Evolutionary conservation across 78 protist species (phyloP).

Genomic region (slime mould (Dictyostelium discoideum)): DNA sequence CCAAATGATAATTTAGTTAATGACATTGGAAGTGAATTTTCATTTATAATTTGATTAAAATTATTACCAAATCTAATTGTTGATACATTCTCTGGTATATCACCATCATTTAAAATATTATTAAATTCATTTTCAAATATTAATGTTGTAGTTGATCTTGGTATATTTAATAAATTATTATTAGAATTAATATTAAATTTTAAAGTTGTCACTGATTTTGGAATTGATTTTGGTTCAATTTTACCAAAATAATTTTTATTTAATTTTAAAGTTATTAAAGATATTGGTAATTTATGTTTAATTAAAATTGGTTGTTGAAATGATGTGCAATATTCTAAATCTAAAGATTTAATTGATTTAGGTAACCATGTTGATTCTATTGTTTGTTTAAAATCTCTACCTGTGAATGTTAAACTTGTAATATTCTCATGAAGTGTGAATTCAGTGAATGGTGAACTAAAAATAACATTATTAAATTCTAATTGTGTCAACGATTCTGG

Average conservation of each 20-base stretch:
- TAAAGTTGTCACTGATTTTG: not conserved
- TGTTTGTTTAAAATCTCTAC: not conserved
- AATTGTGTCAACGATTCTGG: not conserved
- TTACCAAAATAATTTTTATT: not conserved
- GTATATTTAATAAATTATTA: not conserved
- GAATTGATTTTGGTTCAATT: not conserved
- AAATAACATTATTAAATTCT: not conserved
- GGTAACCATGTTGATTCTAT: not conserved
- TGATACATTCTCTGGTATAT: not conserved
- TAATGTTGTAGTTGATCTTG: not conserved
- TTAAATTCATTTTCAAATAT: not conserved
- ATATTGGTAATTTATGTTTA: not conserved
- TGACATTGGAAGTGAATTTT: not conserved
- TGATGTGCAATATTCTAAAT: not conserved
- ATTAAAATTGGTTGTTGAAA: not conserved
- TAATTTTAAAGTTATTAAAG: not conserved
- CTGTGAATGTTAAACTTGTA: not conserved
- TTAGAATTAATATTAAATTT: not conserved
- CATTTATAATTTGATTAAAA: not conserved
- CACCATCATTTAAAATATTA: not conserved
- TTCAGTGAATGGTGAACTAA: not conserved
- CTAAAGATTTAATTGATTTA: not conserved
- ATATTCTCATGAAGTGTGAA: not conserved
- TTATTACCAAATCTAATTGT: not conserved
- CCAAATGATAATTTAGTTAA: not conserved